Base-by-base conservation (phyloP, 2,329 filamentous ascomycete genomes). In the Phyllachora maydis region DNA sequence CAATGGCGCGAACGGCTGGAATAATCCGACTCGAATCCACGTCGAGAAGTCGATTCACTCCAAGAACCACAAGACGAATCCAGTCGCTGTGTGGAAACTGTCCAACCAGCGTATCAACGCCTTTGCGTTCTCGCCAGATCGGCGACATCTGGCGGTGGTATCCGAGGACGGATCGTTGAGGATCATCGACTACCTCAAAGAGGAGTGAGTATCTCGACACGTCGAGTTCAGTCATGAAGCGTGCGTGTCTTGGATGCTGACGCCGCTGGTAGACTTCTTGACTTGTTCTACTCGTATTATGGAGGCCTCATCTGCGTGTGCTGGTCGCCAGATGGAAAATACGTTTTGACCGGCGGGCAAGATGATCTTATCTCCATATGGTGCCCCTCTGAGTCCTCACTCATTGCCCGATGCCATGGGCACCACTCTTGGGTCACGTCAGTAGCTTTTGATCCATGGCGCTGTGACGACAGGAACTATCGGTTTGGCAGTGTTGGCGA, bases 291-390 rank as follows among this genome's bases (percentile, higher is more conserved):
- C 36, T 79, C 79, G 26, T 98, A 93, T 51, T 98, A 93, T 38
- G 88, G 88, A 22, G 85, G 81, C 3, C 60, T 98, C 30, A 76
- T 76, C 21, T 92, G 82, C 40, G 82, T 93, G 3, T 91, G 81
- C 49, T 98, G 88, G 88, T 93, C 85, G 5, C 88, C 88, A 7
- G 88, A 98, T 41, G 83, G 82, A 24, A 85, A 90, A 43, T 98
- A 95, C 45, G 71, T 98, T 24, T 58, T 98, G 11, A 93, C 88
- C 0, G 88, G 88, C 24, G 83, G 88, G 4, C 85, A 95, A 47
- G 88, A 98, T 43, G 88, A 98, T 43, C 56, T 95, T 7, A 76
- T 98, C 8, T 90, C 82, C 1, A 93, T 98, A 35, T 98, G 88
- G 88, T 88, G 74, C 10, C 59, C 92, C 18, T 63, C 70, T 19